Percentiles rank a stretch among this genome's conserved stretches.
These are phyloP conservation scores for Plantago elongata DNA, from an alignment of 257 asterid genomes.

Conservation along the genomic window DNA sequence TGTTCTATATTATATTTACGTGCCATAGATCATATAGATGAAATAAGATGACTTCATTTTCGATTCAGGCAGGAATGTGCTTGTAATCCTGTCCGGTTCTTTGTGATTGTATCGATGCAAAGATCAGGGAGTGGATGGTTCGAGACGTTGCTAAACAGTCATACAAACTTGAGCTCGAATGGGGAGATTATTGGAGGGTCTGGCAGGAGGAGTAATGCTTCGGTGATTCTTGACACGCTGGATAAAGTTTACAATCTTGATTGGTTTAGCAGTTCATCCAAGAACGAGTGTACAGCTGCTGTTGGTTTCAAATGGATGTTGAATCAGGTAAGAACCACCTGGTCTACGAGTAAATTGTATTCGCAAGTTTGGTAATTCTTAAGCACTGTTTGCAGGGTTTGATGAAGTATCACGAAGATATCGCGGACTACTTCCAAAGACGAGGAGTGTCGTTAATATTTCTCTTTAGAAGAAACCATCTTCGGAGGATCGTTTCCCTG, in stretches of 20 bases:
- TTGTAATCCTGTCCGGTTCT: constrained; percentile 71
- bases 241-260: constrained; percentile 68
- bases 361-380: constrained; percentile 1
- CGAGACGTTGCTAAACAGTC: constrained; percentile 77
- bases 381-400: constrained; percentile 47
- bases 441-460: constrained; percentile 65
- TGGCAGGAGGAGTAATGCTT: constrained; percentile 46
- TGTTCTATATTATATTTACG: not conserved
- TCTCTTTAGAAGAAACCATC: constrained; percentile 66
- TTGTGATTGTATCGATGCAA: constrained; percentile 74
- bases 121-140: constrained; percentile 97
- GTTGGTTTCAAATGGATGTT: constrained; percentile 97
- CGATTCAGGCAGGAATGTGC: constrained; percentile 61
- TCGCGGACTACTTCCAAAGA: constrained; percentile 50
- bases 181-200: constrained; percentile 65
- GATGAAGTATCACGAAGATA: constrained; percentile 46
- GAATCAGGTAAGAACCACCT: constrained; percentile 53
- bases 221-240: constrained; percentile 35
- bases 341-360: too few relatives aligned
- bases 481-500: constrained; percentile 64
- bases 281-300: constrained; percentile 80
- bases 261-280: constrained; percentile 64
- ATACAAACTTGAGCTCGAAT: constrained; percentile 67
- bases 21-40: not conserved
- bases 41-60: constrained; percentile 1